Base-by-base conservation (phyloP, 2,329 filamentous ascomycete genomes). In the Talaromyces sp. region DNA sequence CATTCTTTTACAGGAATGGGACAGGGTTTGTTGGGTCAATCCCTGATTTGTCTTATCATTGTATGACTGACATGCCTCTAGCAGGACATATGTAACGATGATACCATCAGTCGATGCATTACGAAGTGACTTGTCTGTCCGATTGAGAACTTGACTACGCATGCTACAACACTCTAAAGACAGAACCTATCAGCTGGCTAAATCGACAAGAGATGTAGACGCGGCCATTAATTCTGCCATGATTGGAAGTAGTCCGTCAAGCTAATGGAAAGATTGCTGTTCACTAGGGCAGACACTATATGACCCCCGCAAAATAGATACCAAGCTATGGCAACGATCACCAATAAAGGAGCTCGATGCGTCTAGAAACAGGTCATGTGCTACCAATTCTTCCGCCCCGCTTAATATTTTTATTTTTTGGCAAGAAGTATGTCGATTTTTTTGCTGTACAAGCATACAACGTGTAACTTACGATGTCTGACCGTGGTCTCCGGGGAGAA, bases 301-400 rank as follows among this genome's bases (percentile, higher is more conserved):
- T 37, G 13, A 13, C 13, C 27, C 27, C 27, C 27, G 27, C 27
- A 31, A 31, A 31, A 31, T 31, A 31, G 35, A 37, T 37, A 37
- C n/a, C 3, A 47, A 22, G 19, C 47, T n/a, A 56, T 56, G 52
- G n/a, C 52, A 41, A 47, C 41, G 14, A 45, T 19, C 37, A 45
- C 16, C 39, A 43, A 47, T 19, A n/a, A 47, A 45, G 22, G 33
- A 47, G 33, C 52, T 63, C 43, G 52, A 63, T 39, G 62, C 41
- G 33, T 59, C 52, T 52, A 64, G 54, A 64, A 64, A 58, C 31
- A 33, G 58, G 41, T 65, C 63, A 65, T 65, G 63, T 65, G 63
- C 57, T 54, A 19, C 50, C 33, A 31, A 22, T 56, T 16, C 3
- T 27, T 41, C n/a, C 37, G 57, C 57, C 57, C 57, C 57, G 57